Base-by-base conservation (phyloP, 179 eudicot genomes). In the Gypsophila paniculata region DNA sequence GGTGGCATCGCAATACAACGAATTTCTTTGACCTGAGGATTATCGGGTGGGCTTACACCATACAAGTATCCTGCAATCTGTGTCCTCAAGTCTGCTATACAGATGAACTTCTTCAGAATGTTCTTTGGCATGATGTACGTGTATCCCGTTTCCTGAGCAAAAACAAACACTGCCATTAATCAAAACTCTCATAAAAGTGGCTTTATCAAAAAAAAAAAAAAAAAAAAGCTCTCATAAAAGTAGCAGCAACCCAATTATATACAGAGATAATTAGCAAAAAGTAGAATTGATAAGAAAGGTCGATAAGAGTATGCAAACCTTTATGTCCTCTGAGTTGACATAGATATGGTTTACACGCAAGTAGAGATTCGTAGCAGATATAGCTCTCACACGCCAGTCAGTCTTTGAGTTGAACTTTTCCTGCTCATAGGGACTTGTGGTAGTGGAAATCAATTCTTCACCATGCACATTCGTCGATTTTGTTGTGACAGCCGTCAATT, bases 311-410 rank as follows among this genome's bases (percentile, higher is more conserved):
- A 48, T 66, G 14, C 76, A 14, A 76, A 89, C 97, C 97, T 95
- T 95, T 61, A 92, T 95, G 80, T 95, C 99, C 83, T 95, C 99
- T 6, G 99, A 95, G 79, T 92, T 95, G 17, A 95, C 99, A 70
- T 95, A 95, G 23, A 95, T 95, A 78, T 95, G 99, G 79, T 95
- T 92, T 60, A 95, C 99, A 59, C 99, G 90, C 57, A 95, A 94
- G 78, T 95, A 89, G 61, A 95, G 97, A 76, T 95, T 95, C 38
- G 99, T 95, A 8, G 99, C 97, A 68, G 99, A 95, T 68, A 95
- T 95, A 65, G 96, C 99, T 79, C 99, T 84, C 74, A 95, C 99
- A 87, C 97, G 96, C 99, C 99, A 95, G 83, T 95, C 99, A 59
- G 99, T 95, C 81, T 92, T 95, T n/a, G 97, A 88, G 48, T 90